Evolutionary conservation across 2,329 filamentous ascomycete species (phyloP).

Genomic region (Beauveria brongniartii): DNA sequence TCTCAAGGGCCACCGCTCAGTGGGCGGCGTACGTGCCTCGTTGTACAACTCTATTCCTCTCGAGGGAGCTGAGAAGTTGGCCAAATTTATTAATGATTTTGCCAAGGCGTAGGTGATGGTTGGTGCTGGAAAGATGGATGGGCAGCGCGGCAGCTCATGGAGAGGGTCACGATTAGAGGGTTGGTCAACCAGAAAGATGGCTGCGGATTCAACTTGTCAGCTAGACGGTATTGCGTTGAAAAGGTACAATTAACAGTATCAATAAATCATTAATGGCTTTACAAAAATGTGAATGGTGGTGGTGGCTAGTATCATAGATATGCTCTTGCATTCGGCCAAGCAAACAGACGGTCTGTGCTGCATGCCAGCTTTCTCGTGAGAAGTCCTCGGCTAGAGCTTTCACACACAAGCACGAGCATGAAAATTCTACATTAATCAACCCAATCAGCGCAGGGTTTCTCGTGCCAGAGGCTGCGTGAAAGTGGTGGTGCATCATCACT

Average conservation of each 20-base stretch:
- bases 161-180: neutral
- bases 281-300: neutral
- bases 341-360: too few relatives aligned
- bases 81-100: slow-evolving; percentile 51
- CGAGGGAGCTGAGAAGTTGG: slow-evolving; percentile 59
- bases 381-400: too few relatives aligned
- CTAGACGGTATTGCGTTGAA: neutral
- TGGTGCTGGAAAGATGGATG: neutral
- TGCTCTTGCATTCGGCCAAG: too few relatives aligned
- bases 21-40: slow-evolving; percentile 77
- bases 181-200: slow-evolving; percentile 2
- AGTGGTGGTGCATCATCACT: too few relatives aligned
- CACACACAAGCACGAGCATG: too few relatives aligned
- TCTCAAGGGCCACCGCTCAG: slow-evolving; percentile 79
- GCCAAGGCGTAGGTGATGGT: slow-evolving; percentile 27
- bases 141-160: neutral
- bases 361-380: too few relatives aligned
- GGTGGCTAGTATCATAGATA: too few relatives aligned
- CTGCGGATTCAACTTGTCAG: slow-evolving; percentile 1
- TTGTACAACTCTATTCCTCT: slow-evolving; percentile 83
- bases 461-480: too few relatives aligned
- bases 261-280: neutral
- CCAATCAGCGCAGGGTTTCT: too few relatives aligned
- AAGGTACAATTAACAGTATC: neutral
- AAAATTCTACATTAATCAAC: too few relatives aligned